Evolutionary conservation across 2,329 filamentous ascomycete genomes (phyloP), one percentile per base, ranked within the genome.

Genomic region (Fusarium continuum): DNA sequence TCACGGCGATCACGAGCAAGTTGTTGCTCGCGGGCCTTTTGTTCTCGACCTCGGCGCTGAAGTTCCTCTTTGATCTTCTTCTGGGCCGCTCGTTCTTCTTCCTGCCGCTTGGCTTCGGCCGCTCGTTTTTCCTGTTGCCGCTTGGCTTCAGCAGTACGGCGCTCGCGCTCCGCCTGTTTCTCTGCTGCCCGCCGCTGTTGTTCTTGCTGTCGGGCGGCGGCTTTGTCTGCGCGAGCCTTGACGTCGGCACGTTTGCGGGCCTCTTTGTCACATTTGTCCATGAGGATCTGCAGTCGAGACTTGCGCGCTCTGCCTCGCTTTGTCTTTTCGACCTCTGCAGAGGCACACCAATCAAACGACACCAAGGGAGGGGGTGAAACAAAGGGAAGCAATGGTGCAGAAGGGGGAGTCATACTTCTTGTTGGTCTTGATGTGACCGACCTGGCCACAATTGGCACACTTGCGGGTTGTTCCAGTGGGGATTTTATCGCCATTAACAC

Each of bases 381-480:
- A 32, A 48, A 53, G 36, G 61, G 34, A 49, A 55, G 5, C 11
- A 43, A 50, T 29, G 43, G 39, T 56, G 43, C 20, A 45, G 48
- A 54, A 35, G 61, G 66, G 59, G 58, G 54, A 45, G 52, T 77
- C 83, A 79, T 86, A 95, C 92, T 97, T 98, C 81, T 97, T 96
- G 82, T 98, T 98, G 41, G 94, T 98, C 79, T 97, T 97, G 82
- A 99, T 99, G 74, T 99, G 95, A 26, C 95, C 95, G 50, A 96
- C 91, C 76, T 95, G 91, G 45, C 95, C 95, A 79, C 95, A 99
- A 77, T 97, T 98, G 67, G 95, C 95, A 79, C 95, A 99, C 80
- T 98, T 98, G 71, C 96, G 86, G 28, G 90, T 90, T 53, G 92
- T 96, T 60, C 89, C 88, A 41, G 80, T 84, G 57, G 81, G 80